A percentile compares a stretch with the other conserved stretches of the same genome.
Evolutionary conservation across 352 stramenopile genomes (phyloP).

Genomic region (Pythium oligandrum): DNA sequence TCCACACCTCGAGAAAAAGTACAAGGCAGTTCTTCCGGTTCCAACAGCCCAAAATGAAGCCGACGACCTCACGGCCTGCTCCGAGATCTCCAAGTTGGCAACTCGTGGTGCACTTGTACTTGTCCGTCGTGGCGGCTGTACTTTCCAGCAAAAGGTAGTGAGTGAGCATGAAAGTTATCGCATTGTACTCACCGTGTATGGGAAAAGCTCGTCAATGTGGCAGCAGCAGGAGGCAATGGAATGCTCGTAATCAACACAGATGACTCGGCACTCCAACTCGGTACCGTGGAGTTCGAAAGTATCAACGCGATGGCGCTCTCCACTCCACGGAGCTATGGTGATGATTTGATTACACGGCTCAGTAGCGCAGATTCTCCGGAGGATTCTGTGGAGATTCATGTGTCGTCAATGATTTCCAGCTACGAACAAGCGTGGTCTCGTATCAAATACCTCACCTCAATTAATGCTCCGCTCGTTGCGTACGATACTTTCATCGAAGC

Average conservation of each 20-base stretch:
- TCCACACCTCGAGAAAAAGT: neutral
- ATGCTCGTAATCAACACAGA: constrained; percentile 19
- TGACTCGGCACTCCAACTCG: constrained; percentile 8
- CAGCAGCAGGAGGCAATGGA: constrained; percentile 1
- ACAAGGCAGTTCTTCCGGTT: too few species aligned
- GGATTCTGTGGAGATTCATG: too few species aligned
- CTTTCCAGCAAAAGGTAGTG: constrained; percentile 19
- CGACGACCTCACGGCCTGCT: too few species aligned
- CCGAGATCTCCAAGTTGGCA: too few species aligned
- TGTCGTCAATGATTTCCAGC: too few species aligned
- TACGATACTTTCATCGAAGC: constrained; percentile 10
- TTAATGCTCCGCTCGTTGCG: constrained; percentile 12
- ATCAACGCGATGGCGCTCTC: constrained; percentile 9
- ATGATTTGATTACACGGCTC: constrained; percentile 1
- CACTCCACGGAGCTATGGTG: constrained; percentile 5
- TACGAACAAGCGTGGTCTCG: constrained; percentile 8
- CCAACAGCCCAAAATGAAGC: too few species aligned
- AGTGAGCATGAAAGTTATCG: neutral
- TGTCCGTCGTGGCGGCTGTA: constrained; percentile 11
- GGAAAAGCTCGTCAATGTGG: constrained; percentile 13
- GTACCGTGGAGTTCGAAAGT: constrained; percentile 9
- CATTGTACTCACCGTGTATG: neutral
- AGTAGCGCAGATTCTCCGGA: too few species aligned
- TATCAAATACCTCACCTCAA: constrained; percentile 6
- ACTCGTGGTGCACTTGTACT: constrained; percentile 5